A percentile compares a stretch with the other conserved stretches of the same genome.
phyloP scores from a whole-genome alignment of 345 rosid genomes.

The Populus davidiana region DNA sequence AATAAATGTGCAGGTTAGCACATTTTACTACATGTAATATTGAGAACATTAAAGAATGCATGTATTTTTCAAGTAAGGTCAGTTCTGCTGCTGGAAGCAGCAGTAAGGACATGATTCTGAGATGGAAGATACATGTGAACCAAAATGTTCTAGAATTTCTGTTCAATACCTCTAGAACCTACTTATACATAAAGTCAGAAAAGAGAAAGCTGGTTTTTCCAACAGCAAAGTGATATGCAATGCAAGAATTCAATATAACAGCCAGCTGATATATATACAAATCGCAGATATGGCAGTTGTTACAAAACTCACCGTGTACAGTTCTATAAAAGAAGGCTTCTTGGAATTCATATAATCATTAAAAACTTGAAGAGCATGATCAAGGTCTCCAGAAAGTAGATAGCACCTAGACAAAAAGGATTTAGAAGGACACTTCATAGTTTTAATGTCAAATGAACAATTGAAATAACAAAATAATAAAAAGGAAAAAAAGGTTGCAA shows the following conservation, averaged over 20 bases:
- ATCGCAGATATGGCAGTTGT: not conserved
- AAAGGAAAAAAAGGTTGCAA: too few species aligned
- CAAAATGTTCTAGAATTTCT: not conserved
- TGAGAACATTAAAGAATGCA: too few species aligned
- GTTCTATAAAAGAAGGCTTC: conserved; percentile 47
- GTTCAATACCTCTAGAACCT: not conserved
- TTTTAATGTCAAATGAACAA: not conserved
- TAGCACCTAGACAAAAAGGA: conserved; percentile 63
- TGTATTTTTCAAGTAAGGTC: too few species aligned
- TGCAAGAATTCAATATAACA: not conserved
- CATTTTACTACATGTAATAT: too few species aligned
- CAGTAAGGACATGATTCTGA: not conserved
- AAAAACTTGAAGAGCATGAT: conserved; percentile 58
- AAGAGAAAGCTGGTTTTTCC: not conserved
- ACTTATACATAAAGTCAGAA: not conserved
- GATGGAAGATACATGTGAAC: not conserved
- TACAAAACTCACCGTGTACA: conserved; percentile 57
- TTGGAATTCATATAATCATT: conserved; percentile 55
- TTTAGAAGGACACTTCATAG: not conserved
- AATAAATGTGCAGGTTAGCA: too few species aligned
- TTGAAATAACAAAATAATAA: not conserved
- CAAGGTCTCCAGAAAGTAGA: conserved; percentile 63
- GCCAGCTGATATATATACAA: not conserved
- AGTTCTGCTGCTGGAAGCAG: too few species aligned
- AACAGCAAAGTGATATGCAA: not conserved